These are phyloP conservation scores for Petrea volubilis DNA, from an alignment of 257 asterid species.

Conservation along the genomic window DNA sequence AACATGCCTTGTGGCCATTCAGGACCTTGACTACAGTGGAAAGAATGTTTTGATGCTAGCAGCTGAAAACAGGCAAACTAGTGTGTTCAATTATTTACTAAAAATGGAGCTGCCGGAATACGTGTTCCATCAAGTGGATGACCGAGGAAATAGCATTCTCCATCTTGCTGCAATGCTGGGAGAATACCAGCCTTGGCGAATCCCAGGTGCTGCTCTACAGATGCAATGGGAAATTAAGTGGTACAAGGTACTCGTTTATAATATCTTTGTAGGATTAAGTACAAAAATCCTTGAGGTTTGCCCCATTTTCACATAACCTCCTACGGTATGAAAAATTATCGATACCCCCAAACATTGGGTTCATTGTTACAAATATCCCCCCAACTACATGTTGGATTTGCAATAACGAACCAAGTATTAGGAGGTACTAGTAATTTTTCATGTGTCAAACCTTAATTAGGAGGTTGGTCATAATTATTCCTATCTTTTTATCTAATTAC, in stretches of 20 bases:
- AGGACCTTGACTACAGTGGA: slow-evolving; percentile 35
- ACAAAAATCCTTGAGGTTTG: no score
- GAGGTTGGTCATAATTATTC: no score
- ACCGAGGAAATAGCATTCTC: slow-evolving; percentile 36
- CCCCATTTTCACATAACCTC: no score
- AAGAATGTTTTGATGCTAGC: slow-evolving; percentile 49
- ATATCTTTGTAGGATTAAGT: no score
- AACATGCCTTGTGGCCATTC: slow-evolving; percentile 40
- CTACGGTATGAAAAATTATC: no score
- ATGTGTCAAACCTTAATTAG: no score
- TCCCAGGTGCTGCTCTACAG: slow-evolving; percentile 56
- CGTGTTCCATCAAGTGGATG: slow-evolving; percentile 39
- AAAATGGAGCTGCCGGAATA: slow-evolving; percentile 26
- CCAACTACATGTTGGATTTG: no score
- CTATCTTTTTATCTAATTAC: no score
- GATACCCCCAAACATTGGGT: no score
- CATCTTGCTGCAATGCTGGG: slow-evolving; percentile 46
- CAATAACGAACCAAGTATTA: no score
- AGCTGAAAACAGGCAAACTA: slow-evolving; percentile 42
- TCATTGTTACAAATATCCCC: no score
- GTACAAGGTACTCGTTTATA: slow-evolving; percentile 36
- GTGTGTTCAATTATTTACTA: slow-evolving; percentile 21
- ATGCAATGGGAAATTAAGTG: slow-evolving; percentile 66
- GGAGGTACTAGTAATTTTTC: no score
- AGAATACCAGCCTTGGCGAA: slow-evolving; percentile 33